Conservation (phyloP, 140 eudicot genomes). For the Stevia rebaudiana region DNA sequence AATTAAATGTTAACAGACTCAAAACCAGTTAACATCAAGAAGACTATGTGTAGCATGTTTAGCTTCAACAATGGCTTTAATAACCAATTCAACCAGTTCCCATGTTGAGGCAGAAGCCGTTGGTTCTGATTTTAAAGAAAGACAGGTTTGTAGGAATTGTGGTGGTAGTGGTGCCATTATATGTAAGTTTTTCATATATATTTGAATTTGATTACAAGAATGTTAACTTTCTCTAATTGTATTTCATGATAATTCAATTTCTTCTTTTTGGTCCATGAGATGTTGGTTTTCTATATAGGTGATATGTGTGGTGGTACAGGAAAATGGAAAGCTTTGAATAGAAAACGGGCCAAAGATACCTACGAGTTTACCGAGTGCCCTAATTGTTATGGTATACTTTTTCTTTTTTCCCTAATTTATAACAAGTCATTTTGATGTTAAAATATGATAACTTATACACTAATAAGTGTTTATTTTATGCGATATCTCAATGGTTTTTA, state of each 20-base stretch:
- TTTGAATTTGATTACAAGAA: neutral
- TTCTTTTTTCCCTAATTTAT: neutral
- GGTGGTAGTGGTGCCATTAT: conserved; percentile 89
- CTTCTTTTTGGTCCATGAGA: conserved; percentile 30
- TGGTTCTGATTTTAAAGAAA: conserved; percentile 45
- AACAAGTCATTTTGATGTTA: no score
- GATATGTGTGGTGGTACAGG: conserved; percentile 99
- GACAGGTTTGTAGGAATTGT: conserved; percentile 83
- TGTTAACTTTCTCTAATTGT: neutral
- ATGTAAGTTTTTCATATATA: conserved; percentile 46
- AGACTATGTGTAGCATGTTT: conserved; percentile 74
- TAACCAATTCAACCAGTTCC: conserved; percentile 36
- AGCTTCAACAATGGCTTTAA: conserved; percentile 59
- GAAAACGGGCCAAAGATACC: conserved; percentile 95
- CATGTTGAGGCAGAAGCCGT: conserved; percentile 36
- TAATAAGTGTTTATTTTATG: neutral
- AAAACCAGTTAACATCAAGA: conserved; percentile 48
- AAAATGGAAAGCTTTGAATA: conserved; percentile 98
- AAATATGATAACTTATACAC: no score
- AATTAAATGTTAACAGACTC: conserved; percentile 33
- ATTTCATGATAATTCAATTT: neutral
- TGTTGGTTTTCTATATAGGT: conserved; percentile 64
- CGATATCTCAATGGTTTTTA: neutral
- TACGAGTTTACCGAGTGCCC: conserved; percentile 98
- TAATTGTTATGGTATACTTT: conserved; percentile 72